A percentile compares a stretch with the other conserved stretches of the same genome.
Evolutionary conservation across 768 basidiomycete genomes (phyloP).

Genomic region (Trametopsis cervina): DNA sequence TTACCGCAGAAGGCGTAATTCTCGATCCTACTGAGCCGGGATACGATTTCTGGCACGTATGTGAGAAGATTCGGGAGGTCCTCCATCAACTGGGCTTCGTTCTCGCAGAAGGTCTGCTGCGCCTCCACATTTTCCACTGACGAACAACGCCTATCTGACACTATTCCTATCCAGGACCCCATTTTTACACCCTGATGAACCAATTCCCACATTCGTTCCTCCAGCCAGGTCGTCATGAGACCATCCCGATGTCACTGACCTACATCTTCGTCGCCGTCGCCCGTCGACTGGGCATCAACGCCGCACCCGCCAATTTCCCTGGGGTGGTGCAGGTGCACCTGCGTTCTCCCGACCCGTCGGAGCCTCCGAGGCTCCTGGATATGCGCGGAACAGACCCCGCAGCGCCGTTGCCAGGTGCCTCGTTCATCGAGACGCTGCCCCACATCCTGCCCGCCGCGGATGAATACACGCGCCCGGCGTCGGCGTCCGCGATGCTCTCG

Average conservation of each 20-base stretch:
- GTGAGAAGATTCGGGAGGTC: conserved; percentile 40
- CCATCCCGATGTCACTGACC: conserved; percentile 54
- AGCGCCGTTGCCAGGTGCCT: conserved; percentile 11
- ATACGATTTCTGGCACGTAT: conserved; percentile 30
- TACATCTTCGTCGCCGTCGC: conserved; percentile 52
- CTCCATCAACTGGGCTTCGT: conserved; percentile 44
- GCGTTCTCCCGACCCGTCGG: conserved; percentile 27
- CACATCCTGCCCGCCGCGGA: conserved; percentile 4
- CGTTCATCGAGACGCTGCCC: not conserved
- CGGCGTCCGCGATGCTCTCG: conserved; percentile 7
- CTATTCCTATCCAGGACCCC: conserved; percentile 20
- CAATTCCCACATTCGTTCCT: conserved; percentile 58
- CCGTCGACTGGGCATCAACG: conserved; percentile 42
- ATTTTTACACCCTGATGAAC: conserved; percentile 39
- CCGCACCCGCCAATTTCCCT: conserved; percentile 52
- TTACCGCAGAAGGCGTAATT: conserved; percentile 24
- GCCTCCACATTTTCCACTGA: not conserved
- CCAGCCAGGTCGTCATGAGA: conserved; percentile 33
- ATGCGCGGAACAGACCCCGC: conserved; percentile 23
- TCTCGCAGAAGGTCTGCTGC: conserved; percentile 33
- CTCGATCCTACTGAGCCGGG: conserved; percentile 25
- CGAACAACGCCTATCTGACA: not conserved
- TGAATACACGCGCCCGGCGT: conserved; percentile 4
- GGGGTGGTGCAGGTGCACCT: conserved; percentile 48
- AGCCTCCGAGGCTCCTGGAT: conserved; percentile 39